Conservation (phyloP, 306 rosid genomes). For the Quillaja saponaria region DNA sequence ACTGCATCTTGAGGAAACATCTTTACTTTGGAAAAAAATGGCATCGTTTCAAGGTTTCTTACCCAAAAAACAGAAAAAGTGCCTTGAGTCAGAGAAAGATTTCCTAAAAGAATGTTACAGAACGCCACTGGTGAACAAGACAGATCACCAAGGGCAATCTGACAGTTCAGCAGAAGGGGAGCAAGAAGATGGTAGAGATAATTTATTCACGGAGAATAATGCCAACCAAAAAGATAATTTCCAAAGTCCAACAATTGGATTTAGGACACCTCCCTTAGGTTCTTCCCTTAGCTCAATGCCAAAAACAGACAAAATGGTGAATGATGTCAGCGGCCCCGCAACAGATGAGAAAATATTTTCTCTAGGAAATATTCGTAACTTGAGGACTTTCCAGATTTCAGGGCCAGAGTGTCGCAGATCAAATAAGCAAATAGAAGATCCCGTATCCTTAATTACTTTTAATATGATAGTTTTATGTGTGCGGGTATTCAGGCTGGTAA, state of each 20-base stretch:
- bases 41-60: slow-evolving; percentile 31
- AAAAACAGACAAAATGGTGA: slow-evolving; percentile 38
- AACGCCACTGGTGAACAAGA: slow-evolving; percentile 40
- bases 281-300: slow-evolving; percentile 54
- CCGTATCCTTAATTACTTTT: slow-evolving; percentile 63
- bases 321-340: slow-evolving; percentile 41
- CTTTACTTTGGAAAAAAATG: slow-evolving; percentile 38
- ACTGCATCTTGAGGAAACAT: slow-evolving; percentile 32
- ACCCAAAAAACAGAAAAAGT: slow-evolving; percentile 43
- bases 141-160: slow-evolving; percentile 35
- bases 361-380: slow-evolving; percentile 44
- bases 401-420: slow-evolving; percentile 40
- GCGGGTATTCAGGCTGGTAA: slow-evolving; percentile 25
- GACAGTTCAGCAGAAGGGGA: slow-evolving; percentile 45
- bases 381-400: slow-evolving; percentile 42
- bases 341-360: slow-evolving; percentile 41
- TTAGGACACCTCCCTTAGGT: slow-evolving; percentile 48
- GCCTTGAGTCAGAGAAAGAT: slow-evolving; percentile 32
- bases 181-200: slow-evolving; percentile 38
- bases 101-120: slow-evolving; percentile 38
- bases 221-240: slow-evolving; percentile 46
- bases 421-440: slow-evolving; percentile 39
- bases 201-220: slow-evolving; percentile 39
- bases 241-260: slow-evolving; percentile 63
- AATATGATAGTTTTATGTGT: slow-evolving; percentile 26